phyloP scores from a whole-genome alignment of 1,284 basidiomycete genomes.

The Rhodofomes roseus region DNA sequence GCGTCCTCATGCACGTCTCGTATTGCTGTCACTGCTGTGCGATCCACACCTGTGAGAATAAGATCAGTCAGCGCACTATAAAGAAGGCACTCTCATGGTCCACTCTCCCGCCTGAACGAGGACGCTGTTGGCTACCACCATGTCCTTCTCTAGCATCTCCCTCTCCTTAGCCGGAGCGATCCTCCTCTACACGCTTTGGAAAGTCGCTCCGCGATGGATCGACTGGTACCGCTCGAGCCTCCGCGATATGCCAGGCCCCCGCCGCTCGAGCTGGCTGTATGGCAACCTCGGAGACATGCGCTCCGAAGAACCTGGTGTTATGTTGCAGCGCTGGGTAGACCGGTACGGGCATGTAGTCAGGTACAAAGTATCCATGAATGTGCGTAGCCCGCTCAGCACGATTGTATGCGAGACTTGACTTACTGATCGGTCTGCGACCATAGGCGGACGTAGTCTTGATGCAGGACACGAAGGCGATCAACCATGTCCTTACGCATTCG shows the following conservation, averaged over 20 bases:
- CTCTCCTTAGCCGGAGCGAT: neutral
- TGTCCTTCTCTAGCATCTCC: neutral
- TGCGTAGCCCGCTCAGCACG: slow-evolving; percentile 24
- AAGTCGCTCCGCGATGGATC: slow-evolving; percentile 1
- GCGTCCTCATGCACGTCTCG: no score
- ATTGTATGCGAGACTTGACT: neutral
- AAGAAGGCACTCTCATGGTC: no score
- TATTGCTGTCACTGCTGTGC: no score
- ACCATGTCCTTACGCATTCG: slow-evolving; percentile 34
- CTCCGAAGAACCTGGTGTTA: slow-evolving; percentile 34
- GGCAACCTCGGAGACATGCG: slow-evolving; percentile 48
- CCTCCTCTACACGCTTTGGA: slow-evolving; percentile 3
- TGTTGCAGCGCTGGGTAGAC: slow-evolving; percentile 51
- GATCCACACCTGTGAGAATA: no score
- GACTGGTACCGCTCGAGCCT: slow-evolving; percentile 38
- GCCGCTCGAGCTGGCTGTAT: slow-evolving; percentile 43
- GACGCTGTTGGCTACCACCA: no score
- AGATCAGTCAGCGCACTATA: no score
- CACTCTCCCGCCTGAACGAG: no score
- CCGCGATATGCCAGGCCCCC: slow-evolving; percentile 46
- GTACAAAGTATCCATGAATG: slow-evolving; percentile 43
- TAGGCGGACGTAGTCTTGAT: slow-evolving; percentile 42
- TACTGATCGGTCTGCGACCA: neutral
- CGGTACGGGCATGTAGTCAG: slow-evolving; percentile 50
- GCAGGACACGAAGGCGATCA: slow-evolving; percentile 32